Conservation (phyloP, 2,329 filamentous ascomycete genomes). For the Penicillium palitans region DNA sequence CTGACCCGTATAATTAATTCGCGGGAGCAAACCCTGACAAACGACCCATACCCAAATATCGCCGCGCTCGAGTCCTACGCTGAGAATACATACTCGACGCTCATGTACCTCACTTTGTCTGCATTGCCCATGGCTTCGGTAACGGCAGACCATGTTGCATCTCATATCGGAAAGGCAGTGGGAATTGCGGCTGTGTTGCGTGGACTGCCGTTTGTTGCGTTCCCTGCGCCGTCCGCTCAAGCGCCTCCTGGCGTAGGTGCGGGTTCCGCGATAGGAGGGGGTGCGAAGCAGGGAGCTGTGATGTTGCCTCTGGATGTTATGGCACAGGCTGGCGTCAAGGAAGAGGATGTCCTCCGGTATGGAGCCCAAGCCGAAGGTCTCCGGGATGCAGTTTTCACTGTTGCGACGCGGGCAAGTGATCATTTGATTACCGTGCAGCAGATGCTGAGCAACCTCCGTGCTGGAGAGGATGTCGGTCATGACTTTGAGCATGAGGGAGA, state of each 20-base stretch:
- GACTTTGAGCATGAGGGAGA: constrained; percentile 86
- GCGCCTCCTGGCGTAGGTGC: constrained; percentile 52
- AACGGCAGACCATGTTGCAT: constrained; percentile 87
- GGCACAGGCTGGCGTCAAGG: constrained; percentile 74
- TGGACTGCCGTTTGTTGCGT: constrained; percentile 83
- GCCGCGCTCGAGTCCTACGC: constrained; percentile 80
- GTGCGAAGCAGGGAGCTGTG: constrained; percentile 61
- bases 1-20: constrained; percentile 74
- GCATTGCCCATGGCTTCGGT: constrained; percentile 76
- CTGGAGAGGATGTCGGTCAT: constrained; percentile 73
- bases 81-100: constrained; percentile 90
- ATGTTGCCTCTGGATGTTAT: constrained; percentile 87
- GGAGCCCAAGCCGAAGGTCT: constrained; percentile 78
- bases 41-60: constrained; percentile 75
- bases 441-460: constrained; percentile 79
- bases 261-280: constrained; percentile 36
- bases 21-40: constrained; percentile 78
- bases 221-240: constrained; percentile 63
- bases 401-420: constrained; percentile 92
- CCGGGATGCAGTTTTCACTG: constrained; percentile 84
- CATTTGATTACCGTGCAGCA: constrained; percentile 91
- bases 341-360: constrained; percentile 84
- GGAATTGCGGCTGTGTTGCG: constrained; percentile 86
- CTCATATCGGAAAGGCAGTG: constrained; percentile 90
- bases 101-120: constrained; percentile 85